Evolutionary conservation across 495 filamentous ascomycete genomes (phyloP).

Genomic region (Parachaetomium inaequale): DNA sequence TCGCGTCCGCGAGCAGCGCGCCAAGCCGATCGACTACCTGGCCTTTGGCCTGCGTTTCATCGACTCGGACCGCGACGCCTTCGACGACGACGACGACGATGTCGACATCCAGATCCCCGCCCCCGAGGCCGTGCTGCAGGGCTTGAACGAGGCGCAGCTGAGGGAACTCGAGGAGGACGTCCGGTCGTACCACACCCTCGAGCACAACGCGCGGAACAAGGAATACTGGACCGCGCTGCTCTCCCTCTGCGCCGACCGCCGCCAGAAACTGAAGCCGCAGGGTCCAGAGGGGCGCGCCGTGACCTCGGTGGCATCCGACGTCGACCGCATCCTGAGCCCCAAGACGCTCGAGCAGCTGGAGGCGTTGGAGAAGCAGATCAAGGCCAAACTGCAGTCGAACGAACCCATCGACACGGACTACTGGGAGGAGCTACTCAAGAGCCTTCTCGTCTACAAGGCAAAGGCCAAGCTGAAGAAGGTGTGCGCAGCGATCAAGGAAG

Average conservation of each 20-base stretch:
- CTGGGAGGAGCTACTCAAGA: conserved; percentile 89
- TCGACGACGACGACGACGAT: conserved; percentile 84
- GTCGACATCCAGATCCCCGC: conserved; percentile 68
- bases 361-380: conserved; percentile 78
- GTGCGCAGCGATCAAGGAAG: conserved; percentile 72
- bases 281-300: conserved; percentile 66
- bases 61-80: conserved; percentile 69
- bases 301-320: conserved; percentile 77
- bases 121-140: conserved; percentile 78
- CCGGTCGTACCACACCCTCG: conserved; percentile 75
- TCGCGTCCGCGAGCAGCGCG: conserved; percentile 86
- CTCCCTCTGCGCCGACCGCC: conserved; percentile 75
- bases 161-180: conserved; percentile 82
- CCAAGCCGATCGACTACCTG: conserved; percentile 92
- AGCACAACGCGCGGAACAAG: conserved; percentile 69
- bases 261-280: conserved; percentile 59
- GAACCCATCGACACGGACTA: conserved; percentile 96
- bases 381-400: conserved; percentile 74
- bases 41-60: conserved; percentile 86
- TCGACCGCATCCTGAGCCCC: conserved; percentile 78
- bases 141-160: conserved; percentile 64
- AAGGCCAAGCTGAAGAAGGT: conserved; percentile 80
- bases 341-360: conserved; percentile 87
- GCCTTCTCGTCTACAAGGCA: conserved; percentile 83
- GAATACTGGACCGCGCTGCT: conserved; percentile 94